A percentile compares a stretch with the other conserved stretches of the same genome.
Conservation (phyloP, 2,329 filamentous ascomycete species). For the Diatrype stigma region DNA sequence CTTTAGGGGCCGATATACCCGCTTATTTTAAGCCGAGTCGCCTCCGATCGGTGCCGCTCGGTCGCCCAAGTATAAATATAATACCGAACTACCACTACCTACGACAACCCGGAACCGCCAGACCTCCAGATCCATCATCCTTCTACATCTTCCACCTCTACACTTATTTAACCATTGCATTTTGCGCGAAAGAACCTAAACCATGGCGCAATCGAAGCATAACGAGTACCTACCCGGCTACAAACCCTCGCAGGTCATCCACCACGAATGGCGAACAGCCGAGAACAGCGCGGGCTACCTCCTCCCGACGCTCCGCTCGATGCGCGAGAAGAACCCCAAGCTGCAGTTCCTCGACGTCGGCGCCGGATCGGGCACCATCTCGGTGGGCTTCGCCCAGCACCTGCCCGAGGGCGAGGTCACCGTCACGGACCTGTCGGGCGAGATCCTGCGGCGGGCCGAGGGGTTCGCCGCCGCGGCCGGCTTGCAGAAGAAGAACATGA, state of each 20-base stretch:
- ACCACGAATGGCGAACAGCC: constrained; percentile 17
- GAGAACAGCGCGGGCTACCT: constrained; percentile 22
- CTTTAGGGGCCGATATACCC: too few species aligned
- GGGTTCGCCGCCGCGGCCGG: constrained; percentile 6
- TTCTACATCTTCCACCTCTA: neutral
- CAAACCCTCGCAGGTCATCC: constrained; percentile 15
- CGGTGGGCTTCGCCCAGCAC: constrained; percentile 32
- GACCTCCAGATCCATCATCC: neutral
- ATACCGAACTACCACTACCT: too few species aligned
- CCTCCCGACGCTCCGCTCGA: constrained; percentile 26
- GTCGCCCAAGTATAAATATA: neutral
- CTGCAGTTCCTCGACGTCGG: constrained; percentile 38
- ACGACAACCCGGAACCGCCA: too few species aligned
- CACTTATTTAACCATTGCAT: neutral
- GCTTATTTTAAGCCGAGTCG: too few species aligned
- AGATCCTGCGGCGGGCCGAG: constrained; percentile 10
- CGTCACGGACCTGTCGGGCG: constrained; percentile 23
- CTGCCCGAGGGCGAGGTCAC: constrained; percentile 34
- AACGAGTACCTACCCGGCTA: constrained; percentile 7
- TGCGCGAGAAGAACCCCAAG: constrained; percentile 17
- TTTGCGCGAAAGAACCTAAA: neutral
- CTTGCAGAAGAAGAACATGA: constrained; percentile 12
- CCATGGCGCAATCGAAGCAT: neutral
- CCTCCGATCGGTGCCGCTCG: too few species aligned
- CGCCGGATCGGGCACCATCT: constrained; percentile 40